A percentile compares a stretch with the other conserved stretches of the same genome.
Evolutionary conservation across 208 protist species (phyloP).

Genomic region (Plasmodiophora brassicae): DNA sequence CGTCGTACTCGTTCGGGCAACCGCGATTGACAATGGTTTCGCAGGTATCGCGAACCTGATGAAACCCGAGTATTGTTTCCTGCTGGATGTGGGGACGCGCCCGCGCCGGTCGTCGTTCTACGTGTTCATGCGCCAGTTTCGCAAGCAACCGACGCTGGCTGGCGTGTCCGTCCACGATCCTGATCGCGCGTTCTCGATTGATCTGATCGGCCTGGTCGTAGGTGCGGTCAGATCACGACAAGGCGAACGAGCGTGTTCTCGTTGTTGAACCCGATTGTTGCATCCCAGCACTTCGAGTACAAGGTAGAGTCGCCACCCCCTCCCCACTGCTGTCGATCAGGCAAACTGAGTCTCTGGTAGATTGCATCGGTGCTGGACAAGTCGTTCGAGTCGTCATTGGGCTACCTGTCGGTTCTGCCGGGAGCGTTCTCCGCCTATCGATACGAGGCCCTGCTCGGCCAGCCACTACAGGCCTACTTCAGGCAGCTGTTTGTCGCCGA

Average conservation of each 20-base stretch:
- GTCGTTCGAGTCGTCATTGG: conserved; percentile 5
- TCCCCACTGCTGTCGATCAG: not conserved
- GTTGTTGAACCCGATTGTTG: not conserved
- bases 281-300: conserved; percentile 23
- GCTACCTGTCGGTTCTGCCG: not conserved
- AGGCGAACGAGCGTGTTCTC: not conserved
- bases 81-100: not conserved
- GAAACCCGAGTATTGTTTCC: not conserved
- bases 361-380: conserved; percentile 10
- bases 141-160: not conserved
- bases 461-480: not conserved
- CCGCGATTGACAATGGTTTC: no score
- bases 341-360: not conserved
- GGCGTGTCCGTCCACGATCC: no score
- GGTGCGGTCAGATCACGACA: not conserved
- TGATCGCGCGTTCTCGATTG: no score
- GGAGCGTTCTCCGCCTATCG: conserved; percentile 15
- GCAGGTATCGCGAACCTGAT: not conserved
- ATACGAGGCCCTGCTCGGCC: not conserved
- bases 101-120: not conserved
- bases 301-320: not conserved
- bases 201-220: not conserved
- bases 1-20: no score
- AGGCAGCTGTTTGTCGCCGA: not conserved
- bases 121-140: not conserved